phyloP scores from a whole-genome alignment of 495 filamentous ascomycete species.

The Penicillium turbatum region DNA sequence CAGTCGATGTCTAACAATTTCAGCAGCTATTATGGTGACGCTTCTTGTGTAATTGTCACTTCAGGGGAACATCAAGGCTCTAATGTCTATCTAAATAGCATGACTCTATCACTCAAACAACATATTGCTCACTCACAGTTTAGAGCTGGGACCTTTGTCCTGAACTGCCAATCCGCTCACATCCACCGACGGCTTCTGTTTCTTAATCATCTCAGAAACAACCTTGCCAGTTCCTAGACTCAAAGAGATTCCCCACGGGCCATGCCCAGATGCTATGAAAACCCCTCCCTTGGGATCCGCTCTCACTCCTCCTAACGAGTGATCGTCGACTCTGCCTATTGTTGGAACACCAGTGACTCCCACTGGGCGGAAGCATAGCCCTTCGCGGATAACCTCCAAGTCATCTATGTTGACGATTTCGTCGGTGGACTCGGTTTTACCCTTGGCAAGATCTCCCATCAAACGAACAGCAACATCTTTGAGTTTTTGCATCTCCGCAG shows the following conservation, averaged over 20 bases:
- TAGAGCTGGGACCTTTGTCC: background rate
- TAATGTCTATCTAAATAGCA: background rate
- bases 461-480: constrained; percentile 52
- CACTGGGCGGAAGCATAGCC: constrained; percentile 70
- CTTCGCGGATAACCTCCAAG: constrained; percentile 59
- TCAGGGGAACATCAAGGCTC: background rate
- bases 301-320: constrained; percentile 48
- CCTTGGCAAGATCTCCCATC: constrained; percentile 39
- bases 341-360: constrained; percentile 59
- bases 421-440: constrained; percentile 16
- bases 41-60: background rate
- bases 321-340: constrained; percentile 50
- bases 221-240: constrained; percentile 62
- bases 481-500: constrained; percentile 46
- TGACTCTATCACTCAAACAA: background rate
- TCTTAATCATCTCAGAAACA: constrained; percentile 59
- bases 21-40: too few species aligned
- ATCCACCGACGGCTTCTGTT: constrained; percentile 45
- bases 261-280: constrained; percentile 68
- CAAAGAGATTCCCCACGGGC: constrained; percentile 65
- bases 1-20: too few species aligned
- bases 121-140: background rate
- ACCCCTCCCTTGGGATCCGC: constrained; percentile 53
- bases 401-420: constrained; percentile 40
- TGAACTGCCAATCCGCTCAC: constrained; percentile 42